Base-by-base conservation (phyloP, 768 basidiomycete species). In the Lactifluus pinguis region DNA sequence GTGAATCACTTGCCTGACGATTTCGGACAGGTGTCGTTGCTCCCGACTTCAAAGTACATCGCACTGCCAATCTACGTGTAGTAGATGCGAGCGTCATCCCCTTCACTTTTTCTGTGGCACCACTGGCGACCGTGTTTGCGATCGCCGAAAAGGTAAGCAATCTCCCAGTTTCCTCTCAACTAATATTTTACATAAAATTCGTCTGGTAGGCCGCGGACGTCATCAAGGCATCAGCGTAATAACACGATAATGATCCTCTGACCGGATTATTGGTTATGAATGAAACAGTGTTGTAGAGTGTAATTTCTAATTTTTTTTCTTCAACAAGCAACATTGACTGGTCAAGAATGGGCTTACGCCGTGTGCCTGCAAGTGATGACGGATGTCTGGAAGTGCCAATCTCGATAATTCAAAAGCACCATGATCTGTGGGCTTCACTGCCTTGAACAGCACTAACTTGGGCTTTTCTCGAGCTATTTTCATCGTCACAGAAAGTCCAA, bases 21-120 rank as follows among this genome's bases (percentile, higher is more conserved):
- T 38, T 11, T 38, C 38, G 9, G 38, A 1, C 63, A 41, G 69
- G 80, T 47, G 77, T 79, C 32, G 76, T 80, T 60, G 77, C 77
- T 57, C 69, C 71, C 36, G 69, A 72, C 39, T 65, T 77, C 29
- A 68, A 67, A 13, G 79, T 81, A 0, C 76, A 80, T 68, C 79
- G 78, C 14, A 71, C 75, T 4, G 54, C 67, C 52, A 78, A 78
- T 63, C 64, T 80, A 39, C 72, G 79, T 44, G 72, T 76, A 44
- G 69, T 65, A 15, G 63, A 65, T 29, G 63, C 63, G 13, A 65
- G 63, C 42, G 48, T 65, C 56, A 65, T 65, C 29, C 63, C 63
- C 8, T 10, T 65, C 25, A 62, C 63, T 3, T 65, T 65, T 14
- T 65, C 63, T 0, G 63, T 62, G 21, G 61, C 63, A 3, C 63